A percentile compares a stretch with the other conserved stretches of the same genome.
Evolutionary conservation across 257 asterid genomes (phyloP).

Genomic region (Avicennia marina): DNA sequence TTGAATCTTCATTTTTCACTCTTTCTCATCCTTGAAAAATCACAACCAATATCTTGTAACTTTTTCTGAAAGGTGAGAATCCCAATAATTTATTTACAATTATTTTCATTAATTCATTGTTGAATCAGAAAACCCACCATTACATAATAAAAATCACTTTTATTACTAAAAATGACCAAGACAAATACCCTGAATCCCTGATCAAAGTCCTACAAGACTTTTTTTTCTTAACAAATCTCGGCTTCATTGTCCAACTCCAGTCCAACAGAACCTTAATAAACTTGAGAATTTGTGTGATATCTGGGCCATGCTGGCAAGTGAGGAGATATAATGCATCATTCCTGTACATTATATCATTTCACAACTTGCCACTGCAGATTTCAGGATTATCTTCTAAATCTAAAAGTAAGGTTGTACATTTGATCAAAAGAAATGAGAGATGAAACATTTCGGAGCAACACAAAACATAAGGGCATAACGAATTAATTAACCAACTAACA

Average conservation of each 20-base stretch:
- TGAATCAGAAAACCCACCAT: background rate
- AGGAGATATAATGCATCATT: background rate
- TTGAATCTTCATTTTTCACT: background rate
- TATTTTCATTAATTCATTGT: background rate
- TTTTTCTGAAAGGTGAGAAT: background rate
- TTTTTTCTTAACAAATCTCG: background rate
- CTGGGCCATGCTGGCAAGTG: background rate
- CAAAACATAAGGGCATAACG: background rate
- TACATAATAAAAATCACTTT: background rate
- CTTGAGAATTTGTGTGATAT: background rate
- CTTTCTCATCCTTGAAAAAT: constrained; percentile 4
- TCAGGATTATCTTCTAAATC: background rate
- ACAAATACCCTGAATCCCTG: background rate
- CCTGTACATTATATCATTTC: background rate
- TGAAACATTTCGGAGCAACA: background rate
- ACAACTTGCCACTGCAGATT: background rate
- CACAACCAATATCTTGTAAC: background rate
- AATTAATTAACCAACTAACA: constrained; percentile 7
- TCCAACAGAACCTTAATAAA: background rate
- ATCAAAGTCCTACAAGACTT: background rate
- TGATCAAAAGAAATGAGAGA: constrained; percentile 2
- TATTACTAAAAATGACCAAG: background rate
- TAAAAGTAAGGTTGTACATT: background rate
- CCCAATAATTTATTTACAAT: background rate
- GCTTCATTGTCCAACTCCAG: background rate